Evolutionary conservation across 2,329 filamentous ascomycete species (phyloP).

Genomic region (Colletotrichum tropicale): DNA sequence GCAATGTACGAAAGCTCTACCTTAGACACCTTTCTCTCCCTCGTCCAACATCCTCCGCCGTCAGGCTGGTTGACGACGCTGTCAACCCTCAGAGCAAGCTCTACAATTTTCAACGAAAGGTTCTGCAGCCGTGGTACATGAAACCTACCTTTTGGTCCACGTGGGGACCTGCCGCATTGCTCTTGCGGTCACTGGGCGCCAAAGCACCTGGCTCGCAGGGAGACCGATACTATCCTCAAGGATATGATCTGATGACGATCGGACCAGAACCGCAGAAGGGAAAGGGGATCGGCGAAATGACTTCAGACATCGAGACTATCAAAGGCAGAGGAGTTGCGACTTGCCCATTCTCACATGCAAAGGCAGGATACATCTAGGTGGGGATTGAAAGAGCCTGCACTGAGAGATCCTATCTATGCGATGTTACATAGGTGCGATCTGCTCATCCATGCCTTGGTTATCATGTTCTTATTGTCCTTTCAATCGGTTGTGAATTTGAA

Average conservation of each 20-base stretch:
- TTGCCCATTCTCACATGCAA: conserved; percentile 7
- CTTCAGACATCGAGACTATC: neutral
- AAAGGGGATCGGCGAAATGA: conserved; percentile 23
- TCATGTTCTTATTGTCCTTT: neutral
- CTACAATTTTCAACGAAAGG: conserved; percentile 44
- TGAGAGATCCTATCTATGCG: neutral
- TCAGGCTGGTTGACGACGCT: conserved; percentile 34
- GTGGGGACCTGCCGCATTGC: conserved; percentile 50
- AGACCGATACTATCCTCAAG: conserved; percentile 50
- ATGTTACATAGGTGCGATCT: neutral
- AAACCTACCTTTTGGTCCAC: conserved; percentile 50
- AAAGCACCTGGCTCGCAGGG: conserved; percentile 51
- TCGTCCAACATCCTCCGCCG: conserved; percentile 42
- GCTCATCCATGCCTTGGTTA: neutral
- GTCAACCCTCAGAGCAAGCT: conserved; percentile 45
- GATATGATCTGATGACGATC: conserved; percentile 42
- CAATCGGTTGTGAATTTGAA: neutral
- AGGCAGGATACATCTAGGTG: neutral
- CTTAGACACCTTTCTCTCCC: conserved; percentile 55
- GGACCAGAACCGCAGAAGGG: conserved; percentile 24
- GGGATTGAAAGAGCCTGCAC: neutral
- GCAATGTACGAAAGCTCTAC: conserved; percentile 48
- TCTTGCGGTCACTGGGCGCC: conserved; percentile 46
- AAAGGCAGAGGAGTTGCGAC: neutral
- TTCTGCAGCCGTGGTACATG: conserved; percentile 58